These are phyloP conservation scores for Solanum etuberosum DNA, from an alignment of 257 asterid genomes.

Conservation along the genomic window DNA sequence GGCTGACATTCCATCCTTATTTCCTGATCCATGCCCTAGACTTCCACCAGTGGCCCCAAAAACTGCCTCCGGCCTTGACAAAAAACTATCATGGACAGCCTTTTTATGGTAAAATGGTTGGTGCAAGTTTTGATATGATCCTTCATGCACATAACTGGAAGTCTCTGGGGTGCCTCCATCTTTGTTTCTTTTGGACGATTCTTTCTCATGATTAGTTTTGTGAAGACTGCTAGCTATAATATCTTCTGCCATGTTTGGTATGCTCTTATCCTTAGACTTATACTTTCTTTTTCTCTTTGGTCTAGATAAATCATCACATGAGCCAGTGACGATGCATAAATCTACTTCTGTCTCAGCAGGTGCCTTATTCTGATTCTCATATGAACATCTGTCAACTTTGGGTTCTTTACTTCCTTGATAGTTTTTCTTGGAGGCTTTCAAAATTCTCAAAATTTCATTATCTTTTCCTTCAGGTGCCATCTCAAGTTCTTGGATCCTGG, in stretches of 20 bases:
- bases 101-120: conserved; percentile 5
- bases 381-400: conserved; percentile 10
- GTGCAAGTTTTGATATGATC: conserved; percentile 1
- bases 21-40: conserved; percentile 10
- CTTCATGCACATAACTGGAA: conserved; percentile 13
- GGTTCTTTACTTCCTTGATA: conserved; percentile 4
- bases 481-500: conserved; percentile 62
- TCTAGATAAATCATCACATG: conserved; percentile 10
- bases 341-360: conserved; percentile 11
- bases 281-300: conserved; percentile 13
- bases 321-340: conserved; percentile 6
- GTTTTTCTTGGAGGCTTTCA: conserved; percentile 19
- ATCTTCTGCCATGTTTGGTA: conserved; percentile 9
- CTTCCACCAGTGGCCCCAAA: conserved; percentile 23
- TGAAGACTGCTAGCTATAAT: conserved; percentile 5
- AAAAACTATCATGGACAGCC: conserved; percentile 4
- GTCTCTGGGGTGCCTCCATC: conserved; percentile 7
- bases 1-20: conserved; percentile 17
- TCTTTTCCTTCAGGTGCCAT: conserved; percentile 46
- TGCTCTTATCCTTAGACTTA: conserved; percentile 12
- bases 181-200: conserved; percentile 12
- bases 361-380: conserved; percentile 22
- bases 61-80: conserved; percentile 11
- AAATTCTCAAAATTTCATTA: conserved; percentile 50
- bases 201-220: conserved; percentile 6